These are phyloP conservation scores for Toxoplasma gondii DNA, from an alignment of 169 alveolate genomes.

Conservation along the genomic window DNA sequence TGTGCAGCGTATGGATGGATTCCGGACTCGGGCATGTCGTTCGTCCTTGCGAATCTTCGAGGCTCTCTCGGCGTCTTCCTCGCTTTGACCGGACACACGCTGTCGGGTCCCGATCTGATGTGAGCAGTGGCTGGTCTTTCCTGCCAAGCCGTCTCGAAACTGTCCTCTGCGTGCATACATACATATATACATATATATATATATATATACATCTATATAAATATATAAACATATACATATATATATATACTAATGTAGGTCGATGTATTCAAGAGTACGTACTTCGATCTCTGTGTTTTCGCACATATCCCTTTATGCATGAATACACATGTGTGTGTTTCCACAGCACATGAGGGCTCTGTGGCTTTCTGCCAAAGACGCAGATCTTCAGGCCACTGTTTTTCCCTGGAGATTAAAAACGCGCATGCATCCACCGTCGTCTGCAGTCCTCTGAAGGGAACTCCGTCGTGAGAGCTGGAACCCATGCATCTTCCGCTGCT, in stretches of 20 bases:
- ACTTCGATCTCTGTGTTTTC: too few species aligned
- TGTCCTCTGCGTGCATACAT: neutral
- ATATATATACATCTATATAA: neutral
- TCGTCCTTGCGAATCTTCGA: conserved; percentile 10
- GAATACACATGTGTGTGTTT: neutral
- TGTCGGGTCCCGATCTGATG: conserved; percentile 30
- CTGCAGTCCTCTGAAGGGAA: too few species aligned
- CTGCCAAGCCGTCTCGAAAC: neutral
- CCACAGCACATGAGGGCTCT: too few species aligned
- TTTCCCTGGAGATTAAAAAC: too few species aligned
- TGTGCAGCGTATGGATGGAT: conserved; percentile 40
- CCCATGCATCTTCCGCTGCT: too few species aligned
- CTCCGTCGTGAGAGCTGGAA: too few species aligned
- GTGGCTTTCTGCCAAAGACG: too few species aligned
- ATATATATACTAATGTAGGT: neutral
- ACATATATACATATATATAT: neutral
- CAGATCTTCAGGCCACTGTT: too few species aligned
- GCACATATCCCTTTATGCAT: neutral
- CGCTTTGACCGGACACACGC: conserved; percentile 47
- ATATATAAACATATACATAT: neutral
- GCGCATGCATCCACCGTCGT: too few species aligned
- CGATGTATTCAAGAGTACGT: neutral
- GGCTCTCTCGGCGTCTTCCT: conserved; percentile 30
- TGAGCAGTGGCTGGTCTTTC: neutral
- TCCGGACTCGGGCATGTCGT: conserved; percentile 39